These are phyloP conservation scores for Polychytrium aggregatum DNA, from an alignment of 192 early-diverging fungal species.

Conservation along the genomic window DNA sequence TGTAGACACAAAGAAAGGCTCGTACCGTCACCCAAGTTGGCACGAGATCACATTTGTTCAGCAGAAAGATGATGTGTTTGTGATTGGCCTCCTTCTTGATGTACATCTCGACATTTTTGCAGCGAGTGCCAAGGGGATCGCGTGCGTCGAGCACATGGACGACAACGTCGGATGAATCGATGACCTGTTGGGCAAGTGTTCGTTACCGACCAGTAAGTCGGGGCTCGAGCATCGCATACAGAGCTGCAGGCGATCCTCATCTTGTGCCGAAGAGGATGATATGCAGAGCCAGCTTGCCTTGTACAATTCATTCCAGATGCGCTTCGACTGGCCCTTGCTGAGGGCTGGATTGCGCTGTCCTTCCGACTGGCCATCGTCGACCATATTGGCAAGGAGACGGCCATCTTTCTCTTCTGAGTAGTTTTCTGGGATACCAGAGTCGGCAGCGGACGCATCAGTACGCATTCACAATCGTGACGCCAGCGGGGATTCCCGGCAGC, in stretches of 20 bases:
- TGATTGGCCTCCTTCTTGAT: constrained; percentile 86
- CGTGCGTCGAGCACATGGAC: constrained; percentile 97
- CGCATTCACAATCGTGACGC: no score
- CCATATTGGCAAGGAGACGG: constrained; percentile 60
- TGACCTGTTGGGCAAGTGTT: no score
- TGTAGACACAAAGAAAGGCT: not conserved
- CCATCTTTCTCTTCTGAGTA: constrained; percentile 51
- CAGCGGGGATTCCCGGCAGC: no score
- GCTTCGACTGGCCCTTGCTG: constrained; percentile 85
- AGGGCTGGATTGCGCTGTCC: constrained; percentile 79
- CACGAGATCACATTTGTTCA: constrained; percentile 98
- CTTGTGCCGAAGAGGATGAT: not conserved
- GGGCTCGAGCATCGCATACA: no score
- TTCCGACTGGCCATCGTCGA: constrained; percentile 37
- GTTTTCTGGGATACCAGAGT: constrained; percentile 4
- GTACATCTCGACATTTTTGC: constrained; percentile 82
- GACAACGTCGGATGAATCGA: constrained; percentile 89
- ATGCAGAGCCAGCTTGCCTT: no score
- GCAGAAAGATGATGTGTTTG: constrained; percentile 91
- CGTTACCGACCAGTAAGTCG: no score
- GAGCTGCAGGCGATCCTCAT: no score
- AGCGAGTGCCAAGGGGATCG: constrained; percentile 92
- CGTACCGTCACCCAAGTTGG: constrained; percentile 95
- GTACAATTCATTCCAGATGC: constrained; percentile 98
- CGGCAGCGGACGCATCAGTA: no score